Evolutionary conservation across 805 yeast species (phyloP).

Genomic region (Candida pseudofarinosa): DNA sequence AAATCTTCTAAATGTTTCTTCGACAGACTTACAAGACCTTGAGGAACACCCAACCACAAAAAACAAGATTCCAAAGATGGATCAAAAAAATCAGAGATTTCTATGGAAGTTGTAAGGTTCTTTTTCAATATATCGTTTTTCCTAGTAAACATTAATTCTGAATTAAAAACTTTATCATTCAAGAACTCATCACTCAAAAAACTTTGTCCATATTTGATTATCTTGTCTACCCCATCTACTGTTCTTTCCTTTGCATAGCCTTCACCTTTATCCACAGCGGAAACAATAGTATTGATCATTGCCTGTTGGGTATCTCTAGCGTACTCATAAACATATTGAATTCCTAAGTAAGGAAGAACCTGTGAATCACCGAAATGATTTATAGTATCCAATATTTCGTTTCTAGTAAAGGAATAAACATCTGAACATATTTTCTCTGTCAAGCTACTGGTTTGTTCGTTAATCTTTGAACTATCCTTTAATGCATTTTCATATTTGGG

Average conservation of each 20-base stretch:
- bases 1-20: constrained; percentile 25
- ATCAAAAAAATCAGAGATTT: constrained; percentile 73
- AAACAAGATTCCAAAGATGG: constrained; percentile 63
- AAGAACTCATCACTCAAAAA: constrained; percentile 62
- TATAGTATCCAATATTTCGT: constrained; percentile 49
- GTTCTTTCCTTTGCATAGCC: constrained; percentile 63
- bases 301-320: constrained; percentile 65
- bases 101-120: constrained; percentile 55
- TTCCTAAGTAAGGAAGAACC: constrained; percentile 57
- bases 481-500: constrained; percentile 62
- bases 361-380: constrained; percentile 47
- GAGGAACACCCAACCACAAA: constrained; percentile 39
- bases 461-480: constrained; percentile 48
- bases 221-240: constrained; percentile 52
- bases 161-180: constrained; percentile 59
- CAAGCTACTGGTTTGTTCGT: constrained; percentile 55
- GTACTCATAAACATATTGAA: constrained; percentile 62
- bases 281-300: constrained; percentile 61
- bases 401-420: constrained; percentile 59
- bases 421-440: constrained; percentile 58
- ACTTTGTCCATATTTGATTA: constrained; percentile 58
- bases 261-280: constrained; percentile 64
- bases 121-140: constrained; percentile 58
- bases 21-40: constrained; percentile 22
- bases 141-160: constrained; percentile 80